A percentile compares a stretch with the other conserved stretches of the same genome.
phyloP scores from a whole-genome alignment of 495 filamentous ascomycete genomes.

The Neurospora pannonica region DNA sequence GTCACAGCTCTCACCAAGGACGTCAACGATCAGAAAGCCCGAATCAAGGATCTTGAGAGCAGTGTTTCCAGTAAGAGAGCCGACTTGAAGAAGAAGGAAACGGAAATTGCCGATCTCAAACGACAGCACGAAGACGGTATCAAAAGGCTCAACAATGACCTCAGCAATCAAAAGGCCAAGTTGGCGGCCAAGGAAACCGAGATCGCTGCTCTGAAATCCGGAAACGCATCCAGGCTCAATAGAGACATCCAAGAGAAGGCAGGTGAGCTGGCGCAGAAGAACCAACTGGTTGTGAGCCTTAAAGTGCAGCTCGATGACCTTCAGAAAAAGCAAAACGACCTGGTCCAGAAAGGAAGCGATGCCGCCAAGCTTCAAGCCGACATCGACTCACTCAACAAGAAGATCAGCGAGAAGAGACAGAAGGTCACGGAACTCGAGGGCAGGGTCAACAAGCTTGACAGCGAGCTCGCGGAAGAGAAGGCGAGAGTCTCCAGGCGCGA shows the following conservation, averaged over 20 bases:
- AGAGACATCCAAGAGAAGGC: not conserved
- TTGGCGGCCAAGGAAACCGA: not conserved
- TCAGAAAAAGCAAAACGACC: not conserved
- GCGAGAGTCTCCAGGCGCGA: not conserved
- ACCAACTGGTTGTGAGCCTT: not conserved
- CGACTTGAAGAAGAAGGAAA: not conserved
- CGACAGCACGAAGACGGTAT: not conserved
- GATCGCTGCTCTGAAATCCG: not conserved
- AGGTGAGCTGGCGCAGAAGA: not conserved
- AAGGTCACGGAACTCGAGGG: not conserved
- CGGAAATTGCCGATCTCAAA: not conserved
- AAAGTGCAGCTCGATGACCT: not conserved
- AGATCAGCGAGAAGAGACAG: not conserved
- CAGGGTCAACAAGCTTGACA: not conserved
- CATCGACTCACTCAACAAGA: not conserved
- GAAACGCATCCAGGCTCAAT: not conserved
- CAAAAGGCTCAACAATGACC: not conserved
- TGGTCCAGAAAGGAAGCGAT: not conserved
- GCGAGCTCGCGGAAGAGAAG: not conserved
- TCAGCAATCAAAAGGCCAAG: not conserved
- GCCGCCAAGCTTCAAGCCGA: not conserved
- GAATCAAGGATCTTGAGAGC: not conserved
- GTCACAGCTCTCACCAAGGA: not conserved
- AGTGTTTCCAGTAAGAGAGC: not conserved
- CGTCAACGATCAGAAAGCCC: not conserved